A percentile compares a stretch with the other conserved stretches of the same genome.
Evolutionary conservation across 1,284 basidiomycete species (phyloP).

Genomic region (Cutaneotrichosporon cutaneum): DNA sequence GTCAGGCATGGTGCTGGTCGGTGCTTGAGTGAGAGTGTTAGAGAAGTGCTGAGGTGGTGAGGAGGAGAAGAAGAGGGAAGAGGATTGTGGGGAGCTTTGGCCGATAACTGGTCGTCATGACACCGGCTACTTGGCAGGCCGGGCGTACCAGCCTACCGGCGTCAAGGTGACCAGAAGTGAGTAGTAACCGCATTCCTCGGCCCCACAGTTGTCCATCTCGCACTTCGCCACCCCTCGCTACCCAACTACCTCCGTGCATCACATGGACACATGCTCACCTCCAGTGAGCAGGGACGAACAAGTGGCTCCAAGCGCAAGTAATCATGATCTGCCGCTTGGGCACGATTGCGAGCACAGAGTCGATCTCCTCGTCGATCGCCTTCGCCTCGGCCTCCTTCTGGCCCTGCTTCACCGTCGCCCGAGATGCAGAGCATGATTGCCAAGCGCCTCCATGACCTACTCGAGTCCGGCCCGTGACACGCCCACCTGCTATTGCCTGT

Average conservation of each 20-base stretch:
- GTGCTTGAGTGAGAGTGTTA: not conserved
- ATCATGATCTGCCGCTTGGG: too few species aligned
- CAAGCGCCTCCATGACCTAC: too few species aligned
- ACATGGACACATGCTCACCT: not conserved
- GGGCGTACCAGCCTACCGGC: too few species aligned
- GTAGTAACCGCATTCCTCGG: not conserved
- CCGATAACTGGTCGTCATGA: not conserved
- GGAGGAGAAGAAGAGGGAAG: not conserved
- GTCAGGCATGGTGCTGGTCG: slow-evolving; percentile 29
- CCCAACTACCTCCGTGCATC: not conserved
- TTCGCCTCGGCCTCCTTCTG: too few species aligned
- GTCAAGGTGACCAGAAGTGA: not conserved
- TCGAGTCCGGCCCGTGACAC: too few species aligned
- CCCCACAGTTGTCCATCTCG: not conserved
- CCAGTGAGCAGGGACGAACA: too few species aligned
- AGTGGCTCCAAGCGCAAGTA: too few species aligned
- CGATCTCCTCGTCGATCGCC: too few species aligned
- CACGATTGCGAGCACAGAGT: too few species aligned
- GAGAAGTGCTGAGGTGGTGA: not conserved
- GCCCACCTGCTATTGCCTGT: not conserved
- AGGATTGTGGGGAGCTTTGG: too few species aligned
- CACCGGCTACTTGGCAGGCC: slow-evolving; percentile 2
- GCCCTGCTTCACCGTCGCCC: too few species aligned
- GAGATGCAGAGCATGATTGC: too few species aligned
- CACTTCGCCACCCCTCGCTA: not conserved